phyloP scores from a whole-genome alignment of 345 rosid genomes.

The Eucalyptus curtisii region DNA sequence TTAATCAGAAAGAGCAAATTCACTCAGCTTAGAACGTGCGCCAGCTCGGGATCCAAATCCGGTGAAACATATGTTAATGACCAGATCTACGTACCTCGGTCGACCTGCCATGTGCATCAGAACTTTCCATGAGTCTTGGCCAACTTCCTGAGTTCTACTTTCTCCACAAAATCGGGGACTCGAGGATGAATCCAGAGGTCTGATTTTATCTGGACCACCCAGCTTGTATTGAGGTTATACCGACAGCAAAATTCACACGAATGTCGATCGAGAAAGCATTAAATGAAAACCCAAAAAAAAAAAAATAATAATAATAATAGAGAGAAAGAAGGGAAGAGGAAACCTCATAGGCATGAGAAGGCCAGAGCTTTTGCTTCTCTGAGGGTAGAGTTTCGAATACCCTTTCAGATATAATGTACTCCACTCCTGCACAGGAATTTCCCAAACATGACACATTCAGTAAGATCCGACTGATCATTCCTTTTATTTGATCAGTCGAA shows the following conservation, averaged over 20 bases:
- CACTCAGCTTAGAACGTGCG: neutral
- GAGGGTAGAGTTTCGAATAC: neutral
- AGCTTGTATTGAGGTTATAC: neutral
- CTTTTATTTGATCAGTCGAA: no score
- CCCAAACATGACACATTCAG: neutral
- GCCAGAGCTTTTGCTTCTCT: neutral
- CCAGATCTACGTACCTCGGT: neutral
- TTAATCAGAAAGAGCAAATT: neutral
- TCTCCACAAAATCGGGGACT: neutral
- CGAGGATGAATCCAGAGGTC: neutral
- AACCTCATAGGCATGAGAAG: neutral
- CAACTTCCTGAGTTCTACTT: neutral
- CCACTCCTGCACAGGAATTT: neutral
- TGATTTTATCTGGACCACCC: neutral
- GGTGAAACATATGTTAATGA: neutral
- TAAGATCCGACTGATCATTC: neutral
- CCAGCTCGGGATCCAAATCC: neutral
- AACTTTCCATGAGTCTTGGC: neutral
- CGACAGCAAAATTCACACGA: neutral
- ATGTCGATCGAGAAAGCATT: neutral
- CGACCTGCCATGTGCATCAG: neutral
- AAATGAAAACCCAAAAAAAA: no score
- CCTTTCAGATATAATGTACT: neutral
- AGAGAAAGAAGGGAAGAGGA: neutral
- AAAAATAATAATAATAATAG: no score